Evolutionary conservation across 1,284 basidiomycete genomes (phyloP).

Genomic region (Rhodofomes roseus): DNA sequence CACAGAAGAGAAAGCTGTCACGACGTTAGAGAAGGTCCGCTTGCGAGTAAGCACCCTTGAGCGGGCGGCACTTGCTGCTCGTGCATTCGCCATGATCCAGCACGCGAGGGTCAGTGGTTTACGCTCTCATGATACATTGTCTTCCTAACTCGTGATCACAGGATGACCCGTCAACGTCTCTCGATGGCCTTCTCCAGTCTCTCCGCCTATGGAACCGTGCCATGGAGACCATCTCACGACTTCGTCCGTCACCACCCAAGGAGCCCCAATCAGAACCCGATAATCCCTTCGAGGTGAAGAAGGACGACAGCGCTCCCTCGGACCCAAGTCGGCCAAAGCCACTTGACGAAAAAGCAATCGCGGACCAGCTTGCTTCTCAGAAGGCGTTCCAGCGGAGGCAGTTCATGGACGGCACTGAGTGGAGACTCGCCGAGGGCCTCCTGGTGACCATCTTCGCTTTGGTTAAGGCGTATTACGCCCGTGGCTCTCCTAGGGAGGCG

Average conservation of each 20-base stretch:
- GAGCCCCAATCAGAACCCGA: conserved; percentile 32
- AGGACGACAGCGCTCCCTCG: conserved; percentile 16
- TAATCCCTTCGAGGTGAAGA: conserved; percentile 59
- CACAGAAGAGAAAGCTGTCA: conserved; percentile 42
- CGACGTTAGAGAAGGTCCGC: conserved; percentile 37
- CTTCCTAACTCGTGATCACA: conserved; percentile 27
- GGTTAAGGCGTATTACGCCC: conserved; percentile 54
- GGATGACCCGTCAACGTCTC: conserved; percentile 62
- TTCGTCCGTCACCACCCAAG: conserved; percentile 38
- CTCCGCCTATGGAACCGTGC: conserved; percentile 81
- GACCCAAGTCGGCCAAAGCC: conserved; percentile 6
- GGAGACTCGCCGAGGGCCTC: conserved; percentile 71
- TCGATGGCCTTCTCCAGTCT: conserved; percentile 65
- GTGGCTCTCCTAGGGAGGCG: conserved; percentile 79
- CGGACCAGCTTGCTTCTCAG: conserved; percentile 12
- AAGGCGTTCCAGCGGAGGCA: conserved; percentile 23
- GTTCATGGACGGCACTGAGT: conserved; percentile 61
- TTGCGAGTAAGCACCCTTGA: conserved; percentile 58
- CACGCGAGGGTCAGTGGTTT: conserved; percentile 50
- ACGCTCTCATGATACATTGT: conserved; percentile 1
- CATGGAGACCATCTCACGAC: conserved; percentile 62
- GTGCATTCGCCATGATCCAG: conserved; percentile 66
- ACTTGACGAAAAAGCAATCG: conserved; percentile 4
- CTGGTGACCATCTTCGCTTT: conserved; percentile 64
- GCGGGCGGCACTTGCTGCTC: conserved; percentile 67